Evolutionary conservation across 148 eudicot species (phyloP).

Genomic region (Fagopyrum tataricum): DNA sequence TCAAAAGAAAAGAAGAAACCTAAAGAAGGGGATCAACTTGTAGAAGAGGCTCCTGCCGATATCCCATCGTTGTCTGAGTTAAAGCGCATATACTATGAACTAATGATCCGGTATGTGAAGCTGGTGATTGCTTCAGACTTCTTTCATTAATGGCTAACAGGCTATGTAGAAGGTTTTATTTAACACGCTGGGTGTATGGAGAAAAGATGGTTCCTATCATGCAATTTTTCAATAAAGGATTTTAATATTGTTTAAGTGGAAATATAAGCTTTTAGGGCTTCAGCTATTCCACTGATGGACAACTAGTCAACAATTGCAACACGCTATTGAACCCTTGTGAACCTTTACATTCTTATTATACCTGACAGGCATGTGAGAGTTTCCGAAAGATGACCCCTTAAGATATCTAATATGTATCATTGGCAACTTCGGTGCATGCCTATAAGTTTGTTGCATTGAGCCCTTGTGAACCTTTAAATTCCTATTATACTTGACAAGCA

Average conservation of each 20-base stretch:
- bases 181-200: background rate
- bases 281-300: background rate
- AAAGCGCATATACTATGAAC: slow-evolving; percentile 67
- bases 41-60: slow-evolving; percentile 81
- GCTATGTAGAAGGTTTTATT: background rate
- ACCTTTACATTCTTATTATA: background rate
- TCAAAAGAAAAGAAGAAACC: slow-evolving; percentile 82
- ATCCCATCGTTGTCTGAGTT: slow-evolving; percentile 66
- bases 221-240: background rate
- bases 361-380: background rate
- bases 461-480: too few species aligned
- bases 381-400: background rate
- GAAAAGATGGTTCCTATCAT: background rate
- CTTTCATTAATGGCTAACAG: background rate
- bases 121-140: background rate
- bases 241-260: background rate
- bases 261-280: background rate
- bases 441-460: background rate
- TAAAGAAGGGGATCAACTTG: slow-evolving; percentile 73
- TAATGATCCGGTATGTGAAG: slow-evolving; percentile 62
- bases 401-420: background rate
- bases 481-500: background rate
- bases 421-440: background rate
- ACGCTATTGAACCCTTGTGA: background rate
- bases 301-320: background rate